phyloP scores from a whole-genome alignment of 1,139 yeast species.

The Yamadazyma trypodendri region DNA sequence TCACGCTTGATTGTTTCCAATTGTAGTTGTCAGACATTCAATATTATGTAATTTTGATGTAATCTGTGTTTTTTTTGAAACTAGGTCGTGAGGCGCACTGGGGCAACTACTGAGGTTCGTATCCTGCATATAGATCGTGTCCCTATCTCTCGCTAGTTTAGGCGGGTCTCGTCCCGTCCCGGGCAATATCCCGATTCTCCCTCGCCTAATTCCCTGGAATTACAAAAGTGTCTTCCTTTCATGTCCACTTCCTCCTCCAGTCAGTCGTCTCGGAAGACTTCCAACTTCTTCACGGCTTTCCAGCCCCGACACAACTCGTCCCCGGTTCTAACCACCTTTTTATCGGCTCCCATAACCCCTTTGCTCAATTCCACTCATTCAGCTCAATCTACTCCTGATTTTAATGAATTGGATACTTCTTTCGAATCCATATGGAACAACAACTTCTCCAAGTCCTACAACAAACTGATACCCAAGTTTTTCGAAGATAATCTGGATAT shows the following conservation, averaged over 20 bases:
- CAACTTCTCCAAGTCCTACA: constrained; percentile 8
- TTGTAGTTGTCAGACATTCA: too few relatives aligned
- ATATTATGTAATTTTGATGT: constrained; percentile 7
- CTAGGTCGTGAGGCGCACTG: not conserved
- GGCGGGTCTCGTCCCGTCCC: not conserved
- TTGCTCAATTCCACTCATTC: constrained; percentile 10
- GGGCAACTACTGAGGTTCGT: not conserved
- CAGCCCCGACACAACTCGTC: constrained; percentile 13
- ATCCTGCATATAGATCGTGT: not conserved
- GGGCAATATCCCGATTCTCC: not conserved
- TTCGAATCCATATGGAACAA: constrained; percentile 12
- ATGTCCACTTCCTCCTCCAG: constrained; percentile 12
- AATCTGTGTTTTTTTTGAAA: constrained; percentile 2
- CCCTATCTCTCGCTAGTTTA: not conserved
- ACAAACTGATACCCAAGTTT: constrained; percentile 9
- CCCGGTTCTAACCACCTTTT: constrained; percentile 10
- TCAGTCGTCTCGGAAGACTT: constrained; percentile 16
- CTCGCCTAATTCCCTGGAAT: not conserved
- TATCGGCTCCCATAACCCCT: constrained; percentile 18
- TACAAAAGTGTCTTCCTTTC: constrained; percentile 8
- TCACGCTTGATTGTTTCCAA: not conserved
- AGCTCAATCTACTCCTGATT: constrained; percentile 14
- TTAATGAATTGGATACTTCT: constrained; percentile 13
- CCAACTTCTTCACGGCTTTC: constrained; percentile 15
- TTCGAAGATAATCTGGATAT: constrained; percentile 6